Evolutionary conservation across 768 basidiomycete species (phyloP), one percentile per base, ranked within the genome.

Genomic region (Kwoniella dendrophila): DNA sequence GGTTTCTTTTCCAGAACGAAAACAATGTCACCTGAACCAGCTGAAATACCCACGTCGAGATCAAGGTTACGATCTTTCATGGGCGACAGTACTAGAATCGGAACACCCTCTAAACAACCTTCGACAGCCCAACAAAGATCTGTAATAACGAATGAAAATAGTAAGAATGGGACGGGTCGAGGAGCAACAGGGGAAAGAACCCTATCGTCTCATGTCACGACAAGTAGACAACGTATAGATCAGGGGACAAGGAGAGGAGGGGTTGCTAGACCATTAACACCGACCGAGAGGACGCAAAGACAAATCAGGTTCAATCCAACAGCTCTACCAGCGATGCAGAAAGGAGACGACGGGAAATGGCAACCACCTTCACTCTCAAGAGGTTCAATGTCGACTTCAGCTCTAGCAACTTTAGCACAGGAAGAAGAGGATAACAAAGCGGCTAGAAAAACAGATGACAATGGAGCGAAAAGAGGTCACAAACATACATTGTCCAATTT

Each of bases 311-410:
- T 67, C 53, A 56, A 63, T 24, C 57, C 65, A 1, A 49, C 69
- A 5, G 64, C 51, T 2, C 33, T 66, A 10, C 73, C 73, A 14
- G 63, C 66, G 10, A 65, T 71, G 43, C 69, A 69, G 53, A 65
- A 64, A 43, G 73, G 64, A 3, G 53, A 66, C 6, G 69, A 75
- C 56, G 73, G 73, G 22, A 67, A 57, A 58, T 75, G 73, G 73
- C 73, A 75, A 54, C 60, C 64, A 18, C 73, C 73, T 20, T 72
- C 71, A 3, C 43, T 75, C n/a, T 75, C 73, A 3, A 44, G 67
- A 29, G 73, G 73, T 10, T 75, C 73, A 16, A 54, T 72, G 54
- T 75, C 73, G 6, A 75, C 73, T 10, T 72, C 73, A 7, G 71
- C 69, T 12, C 48, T 72, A n/a, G 40, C 47, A 5, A 33, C 40